phyloP scores from a whole-genome alignment of 1,284 basidiomycete species.

The Takashimella koratensis region DNA sequence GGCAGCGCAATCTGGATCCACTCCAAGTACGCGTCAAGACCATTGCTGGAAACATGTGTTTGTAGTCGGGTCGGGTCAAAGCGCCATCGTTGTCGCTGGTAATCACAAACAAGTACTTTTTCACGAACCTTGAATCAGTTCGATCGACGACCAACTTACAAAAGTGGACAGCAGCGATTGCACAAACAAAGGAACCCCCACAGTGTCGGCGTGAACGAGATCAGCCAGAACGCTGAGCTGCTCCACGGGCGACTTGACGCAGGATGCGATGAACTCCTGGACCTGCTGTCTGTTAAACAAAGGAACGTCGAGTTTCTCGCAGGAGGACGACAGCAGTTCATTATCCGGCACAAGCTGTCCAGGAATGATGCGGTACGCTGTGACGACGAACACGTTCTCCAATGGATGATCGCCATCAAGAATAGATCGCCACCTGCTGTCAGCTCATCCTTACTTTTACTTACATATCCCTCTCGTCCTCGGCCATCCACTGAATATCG shows the following conservation, averaged over 20 bases:
- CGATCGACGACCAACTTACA: background rate
- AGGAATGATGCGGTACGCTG: no score
- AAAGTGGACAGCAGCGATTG: background rate
- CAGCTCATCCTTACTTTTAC: slow-evolving; percentile 1
- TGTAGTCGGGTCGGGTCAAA: background rate
- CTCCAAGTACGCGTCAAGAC: background rate
- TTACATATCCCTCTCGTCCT: slow-evolving; percentile 30
- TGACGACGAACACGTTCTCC: no score
- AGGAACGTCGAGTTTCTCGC: background rate
- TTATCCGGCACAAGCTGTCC: no score
- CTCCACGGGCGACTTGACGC: background rate
- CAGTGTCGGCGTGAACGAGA: background rate
- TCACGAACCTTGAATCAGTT: background rate
- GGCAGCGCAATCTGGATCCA: background rate
- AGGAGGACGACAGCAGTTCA: no score
- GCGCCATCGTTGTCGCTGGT: background rate
- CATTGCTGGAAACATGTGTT: background rate
- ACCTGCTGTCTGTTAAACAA: background rate
- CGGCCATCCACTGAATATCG: slow-evolving; percentile 42
- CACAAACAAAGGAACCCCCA: background rate
- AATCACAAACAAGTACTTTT: background rate
- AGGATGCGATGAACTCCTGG: no score
- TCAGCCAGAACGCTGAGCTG: no score
- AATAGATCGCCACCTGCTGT: slow-evolving; percentile 17
- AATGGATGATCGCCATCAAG: slow-evolving; percentile 17